Evolutionary conservation across 148 eudicot genomes (phyloP).

Genomic region (Vaccinium darrowii): DNA sequence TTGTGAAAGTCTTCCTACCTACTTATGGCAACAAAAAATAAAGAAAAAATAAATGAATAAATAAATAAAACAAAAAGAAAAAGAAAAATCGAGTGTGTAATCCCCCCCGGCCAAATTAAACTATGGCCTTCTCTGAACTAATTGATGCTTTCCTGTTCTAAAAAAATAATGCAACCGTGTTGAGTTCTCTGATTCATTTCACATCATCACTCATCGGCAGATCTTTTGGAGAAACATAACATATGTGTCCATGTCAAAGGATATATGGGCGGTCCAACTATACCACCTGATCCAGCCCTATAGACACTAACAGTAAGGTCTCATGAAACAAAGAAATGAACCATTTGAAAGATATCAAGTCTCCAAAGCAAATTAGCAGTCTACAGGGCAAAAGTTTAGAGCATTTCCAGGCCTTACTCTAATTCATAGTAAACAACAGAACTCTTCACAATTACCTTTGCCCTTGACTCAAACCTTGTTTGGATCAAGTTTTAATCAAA

Average conservation of each 20-base stretch:
- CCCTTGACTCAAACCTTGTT: background rate
- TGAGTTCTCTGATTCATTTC: background rate
- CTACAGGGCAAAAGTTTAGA: background rate
- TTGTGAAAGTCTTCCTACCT: background rate
- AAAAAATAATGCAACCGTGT: background rate
- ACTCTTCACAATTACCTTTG: background rate
- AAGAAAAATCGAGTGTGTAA: background rate
- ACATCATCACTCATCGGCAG: background rate
- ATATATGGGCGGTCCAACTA: too few species aligned
- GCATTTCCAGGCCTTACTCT: background rate
- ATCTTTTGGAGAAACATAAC: background rate
- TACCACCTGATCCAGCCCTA: too few species aligned
- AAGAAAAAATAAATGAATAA: background rate
- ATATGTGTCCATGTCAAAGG: background rate
- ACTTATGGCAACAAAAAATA: background rate
- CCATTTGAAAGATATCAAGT: background rate
- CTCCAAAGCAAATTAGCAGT: background rate
- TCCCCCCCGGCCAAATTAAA: background rate
- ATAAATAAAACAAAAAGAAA: background rate
- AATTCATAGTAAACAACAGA: background rate
- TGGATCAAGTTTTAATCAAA: background rate
- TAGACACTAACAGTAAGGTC: too few species aligned
- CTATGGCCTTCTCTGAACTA: background rate
- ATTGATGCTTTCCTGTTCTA: background rate
- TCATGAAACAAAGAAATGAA: too few species aligned